These are phyloP conservation scores for Nakazawaea peltata DNA, from an alignment of 805 yeast genomes.

Conservation along the genomic window DNA sequence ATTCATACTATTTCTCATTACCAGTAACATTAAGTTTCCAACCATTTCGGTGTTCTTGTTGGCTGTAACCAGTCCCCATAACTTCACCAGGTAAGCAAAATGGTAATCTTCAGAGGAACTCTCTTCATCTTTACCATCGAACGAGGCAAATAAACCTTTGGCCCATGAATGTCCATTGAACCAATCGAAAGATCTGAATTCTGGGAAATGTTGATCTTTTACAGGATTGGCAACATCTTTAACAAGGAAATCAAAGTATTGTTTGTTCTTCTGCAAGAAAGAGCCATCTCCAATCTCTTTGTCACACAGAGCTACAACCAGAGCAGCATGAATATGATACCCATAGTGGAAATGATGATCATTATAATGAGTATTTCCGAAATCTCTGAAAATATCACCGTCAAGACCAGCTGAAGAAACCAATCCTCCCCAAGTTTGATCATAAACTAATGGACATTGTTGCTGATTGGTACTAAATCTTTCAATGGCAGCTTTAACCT, in stretches of 20 bases:
- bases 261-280: constrained; percentile 37
- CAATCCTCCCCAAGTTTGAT: constrained; percentile 66
- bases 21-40: constrained; percentile 50
- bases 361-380: constrained; percentile 63
- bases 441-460: constrained; percentile 64
- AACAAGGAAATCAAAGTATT: constrained; percentile 44
- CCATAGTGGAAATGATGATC: constrained; percentile 78
- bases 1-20: constrained; percentile 43
- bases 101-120: constrained; percentile 66
- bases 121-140: constrained; percentile 71
- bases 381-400: constrained; percentile 48
- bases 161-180: constrained; percentile 71
- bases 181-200: constrained; percentile 62
- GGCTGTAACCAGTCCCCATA: constrained; percentile 48
- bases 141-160: constrained; percentile 57
- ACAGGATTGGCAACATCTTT: constrained; percentile 57
- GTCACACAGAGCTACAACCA: constrained; percentile 52
- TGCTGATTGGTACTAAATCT: constrained; percentile 64
- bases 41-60: constrained; percentile 44
- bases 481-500: constrained; percentile 55
- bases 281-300: constrained; percentile 28
- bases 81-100: constrained; percentile 51
- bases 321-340: constrained; percentile 65
- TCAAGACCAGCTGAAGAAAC: constrained; percentile 56
- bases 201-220: constrained; percentile 49